These are phyloP conservation scores for Globisporangium cederbergense DNA, from an alignment of 352 stramenopile species.

Conservation along the genomic window DNA sequence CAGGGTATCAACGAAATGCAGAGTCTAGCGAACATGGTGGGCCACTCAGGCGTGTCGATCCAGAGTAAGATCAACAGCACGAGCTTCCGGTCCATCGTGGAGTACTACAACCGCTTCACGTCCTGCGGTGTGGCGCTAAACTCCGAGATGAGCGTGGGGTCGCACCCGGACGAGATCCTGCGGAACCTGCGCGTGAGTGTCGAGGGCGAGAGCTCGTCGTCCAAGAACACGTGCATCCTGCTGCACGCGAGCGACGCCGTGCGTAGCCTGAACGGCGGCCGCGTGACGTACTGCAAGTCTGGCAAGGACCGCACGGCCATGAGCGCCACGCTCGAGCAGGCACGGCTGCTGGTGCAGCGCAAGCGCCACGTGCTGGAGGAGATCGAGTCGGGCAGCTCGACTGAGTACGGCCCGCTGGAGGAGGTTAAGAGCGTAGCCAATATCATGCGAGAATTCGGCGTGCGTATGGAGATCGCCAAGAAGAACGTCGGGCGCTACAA, in stretches of 20 bases:
- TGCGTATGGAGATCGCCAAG: slow-evolving; percentile 93
- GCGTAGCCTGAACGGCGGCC: slow-evolving; percentile 89
- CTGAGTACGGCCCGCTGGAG: slow-evolving; percentile 53
- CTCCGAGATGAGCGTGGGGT: slow-evolving; percentile 49
- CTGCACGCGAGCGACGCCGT: slow-evolving; percentile 80
- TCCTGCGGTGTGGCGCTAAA: slow-evolving; percentile 29
- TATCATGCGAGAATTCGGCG: slow-evolving; percentile 89
- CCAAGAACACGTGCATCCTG: slow-evolving; percentile 88
- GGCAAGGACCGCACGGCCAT: slow-evolving; percentile 98
- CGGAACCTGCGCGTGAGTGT: slow-evolving; percentile 61
- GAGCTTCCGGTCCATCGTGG: slow-evolving; percentile 62
- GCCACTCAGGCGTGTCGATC: slow-evolving; percentile 74
- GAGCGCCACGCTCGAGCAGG: slow-evolving; percentile 95
- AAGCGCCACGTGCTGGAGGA: slow-evolving; percentile 72
- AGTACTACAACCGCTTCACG: slow-evolving; percentile 74
- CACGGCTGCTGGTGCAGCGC: slow-evolving; percentile 82
- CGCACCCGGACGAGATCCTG: slow-evolving; percentile 65
- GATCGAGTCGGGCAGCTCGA: slow-evolving; percentile 47
- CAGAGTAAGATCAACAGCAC: slow-evolving; percentile 83
- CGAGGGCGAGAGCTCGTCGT: slow-evolving; percentile 67
- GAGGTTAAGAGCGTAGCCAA: slow-evolving; percentile 84
- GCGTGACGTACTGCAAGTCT: slow-evolving; percentile 97
- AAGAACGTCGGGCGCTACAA: slow-evolving; percentile 96
- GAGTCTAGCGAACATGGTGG: slow-evolving; percentile 88
- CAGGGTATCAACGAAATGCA: slow-evolving; percentile 95